Base-by-base conservation (phyloP, 169 alveolate genomes). In the Plasmodium malariae region DNA sequence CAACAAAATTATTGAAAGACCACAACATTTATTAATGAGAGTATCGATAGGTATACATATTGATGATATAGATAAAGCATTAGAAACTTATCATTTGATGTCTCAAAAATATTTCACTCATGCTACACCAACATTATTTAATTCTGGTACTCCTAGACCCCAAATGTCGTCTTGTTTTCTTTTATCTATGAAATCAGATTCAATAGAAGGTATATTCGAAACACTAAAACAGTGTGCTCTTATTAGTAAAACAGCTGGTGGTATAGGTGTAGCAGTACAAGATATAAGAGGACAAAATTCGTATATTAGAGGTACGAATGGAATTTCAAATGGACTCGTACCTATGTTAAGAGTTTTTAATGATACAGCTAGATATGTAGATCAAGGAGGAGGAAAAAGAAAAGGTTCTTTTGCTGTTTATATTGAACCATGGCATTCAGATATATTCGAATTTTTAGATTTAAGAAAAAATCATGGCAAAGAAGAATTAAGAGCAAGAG, bases 401-500 rank as follows among this genome's bases (percentile, higher is more conserved):
- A 98, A 97, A 89, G 99, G 99, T 32, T 96, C 99, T 11, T 96
- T 99, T 85, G 99, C 99, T 63, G 96, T 98, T 19, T 99, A 99
- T 93, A 88, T 99, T 88, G 99, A 99, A 93, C 99, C 99, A 43
- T 99, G 99, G 99, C 99, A 99, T 73, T 97, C 99, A 2, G 99
- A 99, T 85, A 94, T 98, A 63, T 95, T 97, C 68, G 99, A 98
- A 87, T 98, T 98, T 93, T 92, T 99, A 71, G 98, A 98, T 87
- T 94, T 98, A 54, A 94, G 98, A 49, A 98, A 98, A 95, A 98
- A 98, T 92, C 99, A 97, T 92, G 99, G 99, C 26, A 96, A 98
- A 88, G 99, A 98, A 89, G 99, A 99, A 93, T 94, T 95, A 78
- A 93, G 99, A 48, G 99, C 99, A 14, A 92, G 99, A 54, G 99